These are phyloP conservation scores for Fusarium penzigii DNA, from an alignment of 2,329 filamentous ascomycete genomes.

Conservation along the genomic window DNA sequence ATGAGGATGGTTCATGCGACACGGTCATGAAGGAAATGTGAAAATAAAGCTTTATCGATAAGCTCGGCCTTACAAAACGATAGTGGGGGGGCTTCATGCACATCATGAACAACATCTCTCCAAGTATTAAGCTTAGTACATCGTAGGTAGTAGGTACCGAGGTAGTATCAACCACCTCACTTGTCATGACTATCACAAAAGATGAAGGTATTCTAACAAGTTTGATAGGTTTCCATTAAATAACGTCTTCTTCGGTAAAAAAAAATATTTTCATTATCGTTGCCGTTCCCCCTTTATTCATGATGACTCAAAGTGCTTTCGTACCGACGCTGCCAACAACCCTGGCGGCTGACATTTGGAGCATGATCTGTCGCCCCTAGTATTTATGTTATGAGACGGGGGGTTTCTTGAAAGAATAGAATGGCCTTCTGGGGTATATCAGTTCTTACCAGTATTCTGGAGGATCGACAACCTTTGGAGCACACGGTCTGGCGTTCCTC, in stretches of 20 bases:
- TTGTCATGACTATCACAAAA: too few relatives aligned
- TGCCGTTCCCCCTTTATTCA: not conserved
- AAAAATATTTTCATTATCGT: not conserved
- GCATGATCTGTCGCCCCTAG: conserved; percentile 19
- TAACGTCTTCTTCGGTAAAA: not conserved
- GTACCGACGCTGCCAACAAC: conserved; percentile 19
- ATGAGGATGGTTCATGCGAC: not conserved
- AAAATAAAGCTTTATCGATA: conserved; percentile 34
- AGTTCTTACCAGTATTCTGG: conserved; percentile 25
- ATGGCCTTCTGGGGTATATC: not conserved
- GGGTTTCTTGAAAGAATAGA: not conserved
- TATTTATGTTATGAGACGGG: not conserved
- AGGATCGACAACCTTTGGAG: conserved; percentile 24
- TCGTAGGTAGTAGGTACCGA: too few relatives aligned
- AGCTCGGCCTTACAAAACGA: conserved; percentile 3
- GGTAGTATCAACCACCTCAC: too few relatives aligned
- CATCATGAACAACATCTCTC: too few relatives aligned
- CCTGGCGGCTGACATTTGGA: conserved; percentile 23
- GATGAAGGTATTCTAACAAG: too few relatives aligned
- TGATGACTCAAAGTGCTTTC: conserved; percentile 14
- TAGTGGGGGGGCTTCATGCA: not conserved
- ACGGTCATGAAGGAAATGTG: not conserved
- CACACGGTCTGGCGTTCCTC: conserved; percentile 23
- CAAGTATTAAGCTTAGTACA: too few relatives aligned
- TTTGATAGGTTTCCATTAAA: not conserved